Evolutionary conservation across 208 protist genomes (phyloP).

Genomic region (Vickermania ingenoplastis): DNA sequence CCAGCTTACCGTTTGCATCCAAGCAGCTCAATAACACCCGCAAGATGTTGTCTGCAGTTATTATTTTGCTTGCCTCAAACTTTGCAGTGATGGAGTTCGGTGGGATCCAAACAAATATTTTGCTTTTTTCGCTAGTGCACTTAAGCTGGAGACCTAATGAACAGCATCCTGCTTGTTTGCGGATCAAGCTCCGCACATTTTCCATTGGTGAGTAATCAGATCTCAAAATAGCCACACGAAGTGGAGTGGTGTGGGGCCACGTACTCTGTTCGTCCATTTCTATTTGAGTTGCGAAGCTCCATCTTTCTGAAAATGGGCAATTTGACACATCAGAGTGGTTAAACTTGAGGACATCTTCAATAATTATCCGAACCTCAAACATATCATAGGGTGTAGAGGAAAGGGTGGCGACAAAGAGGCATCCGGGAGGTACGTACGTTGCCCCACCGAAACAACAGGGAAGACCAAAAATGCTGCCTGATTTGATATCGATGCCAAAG

Average conservation of each 20-base stretch:
- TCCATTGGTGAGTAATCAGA: conserved; percentile 31
- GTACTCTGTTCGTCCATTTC: conserved; percentile 49
- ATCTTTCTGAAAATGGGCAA: conserved; percentile 45
- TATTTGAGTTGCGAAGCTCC: conserved; percentile 40
- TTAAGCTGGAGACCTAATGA: conserved; percentile 46
- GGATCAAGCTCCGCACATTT: conserved; percentile 10
- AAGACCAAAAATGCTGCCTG: conserved; percentile 51
- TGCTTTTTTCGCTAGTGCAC: conserved; percentile 32
- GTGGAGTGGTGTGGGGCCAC: conserved; percentile 48
- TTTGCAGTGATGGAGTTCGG: conserved; percentile 30
- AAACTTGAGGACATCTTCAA: conserved; percentile 70
- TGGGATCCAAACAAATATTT: conserved; percentile 31
- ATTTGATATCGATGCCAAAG: conserved; percentile 47
- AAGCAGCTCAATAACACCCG: conserved; percentile 30
- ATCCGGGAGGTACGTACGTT: conserved; percentile 15
- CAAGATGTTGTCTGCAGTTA: conserved; percentile 10
- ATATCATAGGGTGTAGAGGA: conserved; percentile 36
- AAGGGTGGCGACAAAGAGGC: conserved; percentile 58
- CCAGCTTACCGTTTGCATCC: conserved; percentile 16
- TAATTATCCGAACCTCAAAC: conserved; percentile 55
- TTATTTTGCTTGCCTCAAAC: conserved; percentile 28
- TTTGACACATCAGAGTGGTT: conserved; percentile 40
- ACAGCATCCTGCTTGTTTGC: conserved; percentile 16
- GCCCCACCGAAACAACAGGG: conserved; percentile 39
- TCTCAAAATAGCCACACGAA: conserved; percentile 48